phyloP scores from a whole-genome alignment of 2,329 filamentous ascomycete species.

The Trichoderma koningii region DNA sequence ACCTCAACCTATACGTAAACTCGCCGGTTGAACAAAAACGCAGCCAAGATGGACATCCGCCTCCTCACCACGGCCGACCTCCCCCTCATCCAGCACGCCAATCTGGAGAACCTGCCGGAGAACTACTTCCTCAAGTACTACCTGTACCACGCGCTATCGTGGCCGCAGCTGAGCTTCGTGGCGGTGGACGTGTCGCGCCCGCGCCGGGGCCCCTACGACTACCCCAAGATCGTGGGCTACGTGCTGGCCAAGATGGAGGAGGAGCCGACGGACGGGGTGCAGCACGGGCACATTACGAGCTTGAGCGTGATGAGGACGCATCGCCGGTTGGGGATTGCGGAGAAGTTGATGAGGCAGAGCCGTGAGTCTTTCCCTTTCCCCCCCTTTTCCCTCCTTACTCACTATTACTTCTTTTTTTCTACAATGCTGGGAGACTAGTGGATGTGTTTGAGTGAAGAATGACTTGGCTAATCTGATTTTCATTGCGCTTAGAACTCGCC shows the following conservation, averaged over 20 bases:
- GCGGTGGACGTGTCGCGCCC: constrained; percentile 88
- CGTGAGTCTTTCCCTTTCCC: constrained; percentile 60
- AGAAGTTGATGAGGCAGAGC: constrained; percentile 96
- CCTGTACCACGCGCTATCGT: constrained; percentile 96
- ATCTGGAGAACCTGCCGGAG: constrained; percentile 97
- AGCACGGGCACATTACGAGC: constrained; percentile 94
- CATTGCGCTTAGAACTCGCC: constrained; percentile 66
- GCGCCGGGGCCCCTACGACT: constrained; percentile 76
- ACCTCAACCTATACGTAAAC: too few relatives aligned
- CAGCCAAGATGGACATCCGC: constrained; percentile 77
- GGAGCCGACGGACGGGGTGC: constrained; percentile 85
- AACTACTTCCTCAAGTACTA: constrained; percentile 99
- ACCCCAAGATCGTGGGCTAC: constrained; percentile 97
- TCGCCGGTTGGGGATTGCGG: constrained; percentile 83
- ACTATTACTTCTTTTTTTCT: too few relatives aligned
- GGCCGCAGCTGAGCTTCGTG: constrained; percentile 96
- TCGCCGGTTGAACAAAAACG: too few relatives aligned
- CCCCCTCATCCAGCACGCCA: constrained; percentile 92
- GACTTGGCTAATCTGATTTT: background rate
- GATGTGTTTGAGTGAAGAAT: too few relatives aligned
- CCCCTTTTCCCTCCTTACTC: background rate
- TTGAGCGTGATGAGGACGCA: constrained; percentile 97
- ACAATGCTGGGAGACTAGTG: too few relatives aligned
- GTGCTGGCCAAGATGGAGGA: constrained; percentile 99
- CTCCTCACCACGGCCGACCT: constrained; percentile 81